Percentiles rank a stretch among this genome's conserved stretches.
Evolutionary conservation across 805 yeast genomes (phyloP).

Genomic region (Pichia phayaonensis): DNA sequence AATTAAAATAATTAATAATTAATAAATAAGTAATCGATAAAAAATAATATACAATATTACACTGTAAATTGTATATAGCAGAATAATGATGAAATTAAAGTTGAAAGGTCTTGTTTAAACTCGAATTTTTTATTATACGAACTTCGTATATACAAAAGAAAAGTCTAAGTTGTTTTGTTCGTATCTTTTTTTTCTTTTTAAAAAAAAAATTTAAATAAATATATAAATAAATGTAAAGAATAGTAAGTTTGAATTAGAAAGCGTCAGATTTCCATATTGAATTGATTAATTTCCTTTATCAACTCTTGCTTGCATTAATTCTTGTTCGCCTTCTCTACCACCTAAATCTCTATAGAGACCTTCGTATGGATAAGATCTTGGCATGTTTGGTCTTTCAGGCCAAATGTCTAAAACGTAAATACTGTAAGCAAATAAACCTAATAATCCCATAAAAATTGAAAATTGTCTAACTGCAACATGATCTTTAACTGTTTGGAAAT

Average conservation of each 20-base stretch:
- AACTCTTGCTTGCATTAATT: conserved; percentile 34
- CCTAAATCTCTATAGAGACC: conserved; percentile 75
- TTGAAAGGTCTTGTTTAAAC: too few relatives aligned
- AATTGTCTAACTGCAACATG: conserved; percentile 53
- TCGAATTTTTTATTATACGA: too few relatives aligned
- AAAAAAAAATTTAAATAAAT: neutral
- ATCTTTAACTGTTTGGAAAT: conserved; percentile 53
- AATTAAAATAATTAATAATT: neutral
- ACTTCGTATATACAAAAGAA: neutral
- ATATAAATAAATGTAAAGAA: neutral
- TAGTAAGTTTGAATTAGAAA: neutral
- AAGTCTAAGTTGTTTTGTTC: neutral
- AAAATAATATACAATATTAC: neutral
- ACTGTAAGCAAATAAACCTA: conserved; percentile 34
- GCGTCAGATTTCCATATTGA: neutral
- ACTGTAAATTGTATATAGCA: neutral
- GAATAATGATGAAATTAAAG: neutral
- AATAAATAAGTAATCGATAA: neutral
- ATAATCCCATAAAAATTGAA: conserved; percentile 45
- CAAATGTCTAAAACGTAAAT: conserved; percentile 45
- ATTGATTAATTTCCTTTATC: conserved; percentile 25
- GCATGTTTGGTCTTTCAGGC: conserved; percentile 67
- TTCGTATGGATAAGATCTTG: conserved; percentile 65
- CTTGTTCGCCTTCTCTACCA: conserved; percentile 42
- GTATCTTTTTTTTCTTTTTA: neutral